Evolutionary conservation across 192 early-diverging fungal genomes (phyloP), one percentile per base, ranked within the genome.

Genomic region (Entomortierella chlamydospora): DNA sequence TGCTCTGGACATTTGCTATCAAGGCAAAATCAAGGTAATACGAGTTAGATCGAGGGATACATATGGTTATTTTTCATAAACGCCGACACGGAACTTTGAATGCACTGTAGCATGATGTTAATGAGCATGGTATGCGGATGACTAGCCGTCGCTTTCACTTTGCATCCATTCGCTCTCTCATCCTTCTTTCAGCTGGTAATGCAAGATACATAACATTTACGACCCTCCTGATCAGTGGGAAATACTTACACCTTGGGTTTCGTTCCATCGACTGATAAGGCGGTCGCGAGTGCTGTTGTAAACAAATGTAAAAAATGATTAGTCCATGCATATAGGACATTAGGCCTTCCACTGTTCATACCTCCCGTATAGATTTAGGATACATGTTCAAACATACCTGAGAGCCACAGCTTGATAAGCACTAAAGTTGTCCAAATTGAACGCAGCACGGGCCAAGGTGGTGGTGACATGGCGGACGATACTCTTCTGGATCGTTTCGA

Each of bases 371-470:
- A 10, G 10, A 37, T 37, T 37, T 37, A 37, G 10, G 10, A 10
- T 37, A 37, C 34, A 30, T 33, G 55, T 57, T 20, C 31, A 4
- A n/a, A 60, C 63, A 55, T 89, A 91, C 83, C 91, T 90, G 77
- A 95, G 90, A 49, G 98, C 96, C 23, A 94, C 90, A 31, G 97
- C 94, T 73, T 97, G 93, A 85, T 99, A 99, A 29, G 94, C 93
- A 56, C 92, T 90, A 70, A 95, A 93, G 60, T 95, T 91, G 73
- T 99, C 96, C 87, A 98, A 92, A 84, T 95, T 96, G 80, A 88
- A 92, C 1, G 92, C 89, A 68, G 90, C 93, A 72, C 96, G 90
- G 70, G 97, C 92, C 70, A 99, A 84, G 4, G 97, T 99, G 31
- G 95, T 93, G 20, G 92, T 92, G 57, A 93, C 90, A 79, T 99